These are phyloP conservation scores for Microcyclospora tardicrescens DNA, from an alignment of 2,329 filamentous ascomycete species.

Conservation along the genomic window DNA sequence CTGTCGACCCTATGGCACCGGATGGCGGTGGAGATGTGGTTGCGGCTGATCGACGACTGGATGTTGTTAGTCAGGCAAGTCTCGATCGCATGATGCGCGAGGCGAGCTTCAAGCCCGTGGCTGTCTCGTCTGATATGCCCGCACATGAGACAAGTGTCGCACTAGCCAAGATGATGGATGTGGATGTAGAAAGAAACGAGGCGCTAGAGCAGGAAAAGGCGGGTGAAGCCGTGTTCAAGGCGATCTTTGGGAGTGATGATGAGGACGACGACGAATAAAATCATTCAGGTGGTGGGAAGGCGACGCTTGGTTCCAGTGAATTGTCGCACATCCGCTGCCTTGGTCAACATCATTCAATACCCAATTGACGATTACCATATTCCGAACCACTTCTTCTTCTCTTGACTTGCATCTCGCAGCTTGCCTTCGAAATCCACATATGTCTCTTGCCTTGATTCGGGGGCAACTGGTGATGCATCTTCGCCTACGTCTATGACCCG, in stretches of 20 bases:
- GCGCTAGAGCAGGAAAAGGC: constrained; percentile 62
- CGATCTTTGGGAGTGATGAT: constrained; percentile 79
- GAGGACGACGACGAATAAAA: constrained; percentile 14
- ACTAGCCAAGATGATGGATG: constrained; percentile 18
- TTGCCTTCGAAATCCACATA: constrained; percentile 30
- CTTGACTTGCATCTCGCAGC: constrained; percentile 21
- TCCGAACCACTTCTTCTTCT: constrained; percentile 66
- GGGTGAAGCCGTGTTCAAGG: constrained; percentile 70
- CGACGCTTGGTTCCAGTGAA: too few species aligned
- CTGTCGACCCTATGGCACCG: constrained; percentile 32
- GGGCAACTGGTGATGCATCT: constrained; percentile 9
- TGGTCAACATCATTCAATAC: too few species aligned
- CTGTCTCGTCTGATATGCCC: constrained; percentile 1
- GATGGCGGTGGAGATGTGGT: constrained; percentile 29
- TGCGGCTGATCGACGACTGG: constrained; percentile 38
- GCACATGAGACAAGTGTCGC: constrained; percentile 4
- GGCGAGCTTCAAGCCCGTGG: constrained; percentile 18
- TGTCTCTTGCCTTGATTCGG: constrained; percentile 13
- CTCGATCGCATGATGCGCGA: constrained; percentile 44
- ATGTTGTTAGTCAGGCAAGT: constrained; percentile 43
- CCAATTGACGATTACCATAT: constrained; percentile 46
- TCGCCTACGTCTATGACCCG: constrained; percentile 22
- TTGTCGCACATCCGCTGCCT: too few species aligned
- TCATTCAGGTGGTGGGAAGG: neutral
- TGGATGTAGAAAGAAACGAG: constrained; percentile 66